Base-by-base conservation (phyloP, 805 yeast genomes). In the Henningerozyma blattae region DNA sequence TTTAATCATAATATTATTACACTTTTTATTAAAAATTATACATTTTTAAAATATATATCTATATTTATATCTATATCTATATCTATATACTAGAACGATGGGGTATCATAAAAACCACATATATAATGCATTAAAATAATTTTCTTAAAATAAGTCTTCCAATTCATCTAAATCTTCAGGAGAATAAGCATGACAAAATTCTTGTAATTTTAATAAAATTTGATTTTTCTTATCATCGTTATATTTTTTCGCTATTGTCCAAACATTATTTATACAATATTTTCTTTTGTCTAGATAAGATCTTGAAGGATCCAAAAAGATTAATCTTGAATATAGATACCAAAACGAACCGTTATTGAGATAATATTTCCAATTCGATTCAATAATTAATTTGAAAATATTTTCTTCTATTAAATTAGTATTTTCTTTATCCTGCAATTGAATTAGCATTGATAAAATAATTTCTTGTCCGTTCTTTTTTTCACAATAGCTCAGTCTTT, bases 111-210 rank as follows among this genome's bases (percentile, higher is more conserved):
- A n/a, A n/a, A n/a, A n/a, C n/a, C n/a, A n/a, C n/a, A n/a, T n/a
- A n/a, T n/a, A n/a, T n/a, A n/a, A n/a, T n/a, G n/a, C n/a, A n/a
- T n/a, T n/a, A n/a, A n/a, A n/a, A n/a, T n/a, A n/a, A n/a, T n/a
- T n/a, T n/a, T 24, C 6, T 24, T 24, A 34, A 30, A 43, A 42
- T 4, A 38, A 13, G 12, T 41, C 41, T 16, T 41, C 41, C 16
- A 52, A 33, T 8, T 30, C 19, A 13, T 47, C 54, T 3, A 46
- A 28, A 33, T 55, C 59, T 29, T 54, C 59, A 10, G 54, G 53
- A 7, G 50, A 27, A 35, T 52, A 55, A 2, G 42, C 33, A 14
- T 43, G 38, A 28, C 52, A 45, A 25, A 55, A 55, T 6, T 34
- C 28, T 3, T 34, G 17, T 6, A 50, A 15, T 7, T 29, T 17